These are phyloP conservation scores for Aspergillus unguis DNA, from an alignment of 2,329 filamentous ascomycete species.

Conservation along the genomic window DNA sequence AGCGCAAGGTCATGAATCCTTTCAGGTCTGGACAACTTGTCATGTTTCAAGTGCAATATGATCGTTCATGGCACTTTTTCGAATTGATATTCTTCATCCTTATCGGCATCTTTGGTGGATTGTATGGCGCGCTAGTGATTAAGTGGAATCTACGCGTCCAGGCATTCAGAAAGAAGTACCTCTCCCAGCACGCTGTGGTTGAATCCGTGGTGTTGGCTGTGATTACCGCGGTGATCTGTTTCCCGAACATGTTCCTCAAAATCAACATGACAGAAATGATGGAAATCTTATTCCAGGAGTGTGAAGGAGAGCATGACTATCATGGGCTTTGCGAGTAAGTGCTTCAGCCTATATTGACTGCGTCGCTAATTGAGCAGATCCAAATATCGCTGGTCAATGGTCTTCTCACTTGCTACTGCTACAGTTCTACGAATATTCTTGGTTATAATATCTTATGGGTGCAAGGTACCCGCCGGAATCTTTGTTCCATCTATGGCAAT, in stretches of 20 bases:
- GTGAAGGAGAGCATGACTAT: slow-evolving; percentile 83
- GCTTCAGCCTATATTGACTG: neutral
- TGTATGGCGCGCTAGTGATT: slow-evolving; percentile 95
- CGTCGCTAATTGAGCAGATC: slow-evolving; percentile 33
- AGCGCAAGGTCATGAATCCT: slow-evolving; percentile 76
- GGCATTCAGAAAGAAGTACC: slow-evolving; percentile 89
- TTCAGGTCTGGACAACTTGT: slow-evolving; percentile 95
- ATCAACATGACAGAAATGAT: slow-evolving; percentile 99
- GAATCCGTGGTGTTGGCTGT: slow-evolving; percentile 82
- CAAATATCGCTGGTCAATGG: slow-evolving; percentile 71
- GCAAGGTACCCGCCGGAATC: slow-evolving; percentile 95
- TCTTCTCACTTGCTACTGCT: slow-evolving; percentile 72
- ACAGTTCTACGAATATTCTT: slow-evolving; percentile 77
- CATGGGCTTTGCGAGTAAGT: slow-evolving; percentile 78
- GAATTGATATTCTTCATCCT: slow-evolving; percentile 90
- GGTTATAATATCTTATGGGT: slow-evolving; percentile 94
- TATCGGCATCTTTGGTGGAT: slow-evolving; percentile 85
- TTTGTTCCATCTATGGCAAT: slow-evolving; percentile 99
- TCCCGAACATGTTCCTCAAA: slow-evolving; percentile 88
- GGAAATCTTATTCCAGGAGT: slow-evolving; percentile 95
- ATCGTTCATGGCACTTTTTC: slow-evolving; percentile 97
- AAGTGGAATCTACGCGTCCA: slow-evolving; percentile 94
- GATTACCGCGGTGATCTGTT: slow-evolving; percentile 87
- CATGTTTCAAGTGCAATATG: slow-evolving; percentile 98
- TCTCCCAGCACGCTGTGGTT: slow-evolving; percentile 76